Evolutionary conservation across 306 rosid genomes (phyloP).

Genomic region (Lathyrus sativus): DNA sequence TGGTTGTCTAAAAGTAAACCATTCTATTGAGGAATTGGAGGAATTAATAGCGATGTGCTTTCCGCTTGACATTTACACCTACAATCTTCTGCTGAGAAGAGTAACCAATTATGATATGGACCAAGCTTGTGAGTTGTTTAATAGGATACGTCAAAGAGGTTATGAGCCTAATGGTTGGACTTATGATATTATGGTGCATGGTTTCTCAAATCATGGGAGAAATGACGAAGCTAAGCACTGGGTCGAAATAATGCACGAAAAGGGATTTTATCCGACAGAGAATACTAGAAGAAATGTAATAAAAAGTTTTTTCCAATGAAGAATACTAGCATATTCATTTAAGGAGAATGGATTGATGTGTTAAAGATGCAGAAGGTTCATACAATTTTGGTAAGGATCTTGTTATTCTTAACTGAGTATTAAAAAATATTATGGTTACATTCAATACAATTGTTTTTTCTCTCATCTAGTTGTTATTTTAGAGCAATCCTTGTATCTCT

Average conservation of each 20-base stretch:
- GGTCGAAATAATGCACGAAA: constrained; percentile 51
- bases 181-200: constrained; percentile 58
- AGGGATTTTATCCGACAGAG: constrained; percentile 52
- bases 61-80: constrained; percentile 62
- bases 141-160: constrained; percentile 60
- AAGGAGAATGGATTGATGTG: constrained; percentile 22
- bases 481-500: constrained; percentile 33
- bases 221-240: constrained; percentile 53
- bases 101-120: constrained; percentile 45
- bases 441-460: constrained; percentile 34
- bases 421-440: constrained; percentile 21
- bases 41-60: constrained; percentile 64
- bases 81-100: constrained; percentile 68
- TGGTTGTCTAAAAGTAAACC: constrained; percentile 47
- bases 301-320: constrained; percentile 45
- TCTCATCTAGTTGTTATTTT: constrained; percentile 11
- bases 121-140: constrained; percentile 55
- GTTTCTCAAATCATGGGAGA: constrained; percentile 60
- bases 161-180: constrained; percentile 67
- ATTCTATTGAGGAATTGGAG: constrained; percentile 53
- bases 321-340: constrained; percentile 24
- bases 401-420: constrained; percentile 15
- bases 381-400: constrained; percentile 46
- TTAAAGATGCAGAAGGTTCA: constrained; percentile 34
- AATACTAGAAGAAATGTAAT: constrained; percentile 28